Percentiles rank a stretch among this genome's conserved stretches.
Conservation (phyloP, 2,329 filamentous ascomycete species). For the Bipolaris bicolor region DNA sequence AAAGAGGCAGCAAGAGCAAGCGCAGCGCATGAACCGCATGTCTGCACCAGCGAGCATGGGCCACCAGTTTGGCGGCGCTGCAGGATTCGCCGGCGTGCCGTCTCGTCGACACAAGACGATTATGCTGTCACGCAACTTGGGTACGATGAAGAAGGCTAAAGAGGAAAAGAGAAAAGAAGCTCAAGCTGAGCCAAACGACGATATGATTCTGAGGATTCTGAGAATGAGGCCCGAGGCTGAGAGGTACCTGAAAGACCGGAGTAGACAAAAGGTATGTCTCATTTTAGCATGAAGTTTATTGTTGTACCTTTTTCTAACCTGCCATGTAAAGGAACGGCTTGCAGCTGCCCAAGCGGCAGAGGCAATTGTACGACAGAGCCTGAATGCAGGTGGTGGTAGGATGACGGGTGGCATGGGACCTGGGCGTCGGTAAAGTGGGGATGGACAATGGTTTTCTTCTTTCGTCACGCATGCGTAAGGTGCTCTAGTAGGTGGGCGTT, state of each 20-base stretch:
- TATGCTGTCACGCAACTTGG: constrained; percentile 91
- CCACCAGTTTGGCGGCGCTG: constrained; percentile 58
- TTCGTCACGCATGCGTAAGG: not conserved
- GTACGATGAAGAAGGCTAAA: constrained; percentile 94
- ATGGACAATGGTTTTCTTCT: not conserved
- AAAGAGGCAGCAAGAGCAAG: constrained; percentile 71
- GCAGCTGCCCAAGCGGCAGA: constrained; percentile 89
- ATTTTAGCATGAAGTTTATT: not conserved
- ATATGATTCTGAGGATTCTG: constrained; percentile 95
- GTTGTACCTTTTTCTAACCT: not conserved
- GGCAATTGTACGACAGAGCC: constrained; percentile 91
- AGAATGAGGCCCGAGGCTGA: constrained; percentile 93
- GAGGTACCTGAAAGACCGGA: constrained; percentile 85
- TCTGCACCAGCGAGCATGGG: constrained; percentile 68
- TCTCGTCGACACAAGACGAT: constrained; percentile 64
- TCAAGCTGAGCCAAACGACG: constrained; percentile 94
- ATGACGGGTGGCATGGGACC: constrained; percentile 53
- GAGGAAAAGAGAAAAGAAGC: constrained; percentile 95
- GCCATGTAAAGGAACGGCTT: constrained; percentile 68
- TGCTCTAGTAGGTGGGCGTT: not conserved
- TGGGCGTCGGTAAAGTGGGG: constrained; percentile 2
- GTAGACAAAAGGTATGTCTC: constrained; percentile 72
- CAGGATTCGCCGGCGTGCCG: constrained; percentile 67
- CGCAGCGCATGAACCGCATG: constrained; percentile 65
- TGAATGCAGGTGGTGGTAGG: constrained; percentile 64